Conservation (phyloP, 2,329 filamentous ascomycete genomes). For the Ramularia endophylla region DNA sequence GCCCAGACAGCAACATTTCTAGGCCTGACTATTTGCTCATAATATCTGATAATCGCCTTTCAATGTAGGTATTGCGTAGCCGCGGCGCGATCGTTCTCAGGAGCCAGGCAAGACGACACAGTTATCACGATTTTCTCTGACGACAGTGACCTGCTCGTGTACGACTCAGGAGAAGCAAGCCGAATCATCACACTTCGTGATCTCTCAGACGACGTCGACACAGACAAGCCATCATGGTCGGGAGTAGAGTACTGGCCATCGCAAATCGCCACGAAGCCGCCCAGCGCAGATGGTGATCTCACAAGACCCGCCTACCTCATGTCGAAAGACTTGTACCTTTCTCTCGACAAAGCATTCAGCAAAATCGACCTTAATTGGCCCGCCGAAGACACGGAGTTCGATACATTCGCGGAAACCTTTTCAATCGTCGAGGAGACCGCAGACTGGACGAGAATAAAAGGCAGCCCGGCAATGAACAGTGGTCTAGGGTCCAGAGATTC, state of each 20-base stretch:
- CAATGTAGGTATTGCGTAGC: constrained; percentile 54
- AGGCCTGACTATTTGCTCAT: too few species aligned
- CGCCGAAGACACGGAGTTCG: constrained; percentile 6
- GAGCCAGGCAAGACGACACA: constrained; percentile 12
- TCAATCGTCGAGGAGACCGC: constrained; percentile 6
- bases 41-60: too few species aligned
- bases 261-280: constrained; percentile 43
- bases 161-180: constrained; percentile 59
- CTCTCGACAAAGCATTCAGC: constrained; percentile 19
- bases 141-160: constrained; percentile 81
- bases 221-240: constrained; percentile 23
- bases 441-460: constrained; percentile 4
- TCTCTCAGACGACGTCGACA: constrained; percentile 37
- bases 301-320: constrained; percentile 38
- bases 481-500: constrained; percentile 10
- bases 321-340: constrained; percentile 27
- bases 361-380: constrained; percentile 6
- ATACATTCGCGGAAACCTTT: constrained; percentile 10
- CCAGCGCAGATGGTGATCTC: constrained; percentile 21
- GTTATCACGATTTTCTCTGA: constrained; percentile 59
- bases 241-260: constrained; percentile 37
- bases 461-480: constrained; percentile 3
- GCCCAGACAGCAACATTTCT: too few species aligned
- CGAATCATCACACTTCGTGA: constrained; percentile 65
- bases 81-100: constrained; percentile 52